phyloP scores from a whole-genome alignment of 352 stramenopile species.

The Globisporangium cederbergense region DNA sequence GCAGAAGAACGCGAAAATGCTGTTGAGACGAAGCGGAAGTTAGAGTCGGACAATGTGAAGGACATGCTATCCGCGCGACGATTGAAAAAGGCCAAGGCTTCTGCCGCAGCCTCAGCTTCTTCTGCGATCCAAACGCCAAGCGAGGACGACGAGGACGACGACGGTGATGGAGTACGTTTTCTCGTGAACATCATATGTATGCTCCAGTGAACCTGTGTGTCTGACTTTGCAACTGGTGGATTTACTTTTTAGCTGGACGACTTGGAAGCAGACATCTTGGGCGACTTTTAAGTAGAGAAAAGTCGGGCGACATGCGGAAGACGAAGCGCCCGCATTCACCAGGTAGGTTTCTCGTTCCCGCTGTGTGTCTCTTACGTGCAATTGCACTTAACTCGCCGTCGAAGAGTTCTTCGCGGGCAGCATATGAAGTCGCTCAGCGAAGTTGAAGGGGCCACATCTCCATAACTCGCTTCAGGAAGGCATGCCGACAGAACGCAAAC shows the following conservation, averaged over 20 bases:
- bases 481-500: neutral
- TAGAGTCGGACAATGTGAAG: constrained; percentile 45
- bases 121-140: constrained; percentile 7
- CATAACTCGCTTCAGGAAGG: neutral
- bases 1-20: constrained; percentile 68
- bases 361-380: no score
- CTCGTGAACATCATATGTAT: neutral
- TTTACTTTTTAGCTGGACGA: constrained; percentile 51
- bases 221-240: neutral
- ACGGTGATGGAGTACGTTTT: constrained; percentile 26
- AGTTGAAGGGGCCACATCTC: neutral
- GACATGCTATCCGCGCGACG: constrained; percentile 54
- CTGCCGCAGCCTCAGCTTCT: neutral
- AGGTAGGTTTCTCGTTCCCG: neutral
- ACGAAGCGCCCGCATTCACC: neutral
- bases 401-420: neutral
- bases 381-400: no score
- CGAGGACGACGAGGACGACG: constrained; percentile 28
- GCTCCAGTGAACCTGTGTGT: constrained; percentile 1
- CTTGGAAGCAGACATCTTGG: constrained; percentile 73
- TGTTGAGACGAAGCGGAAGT: constrained; percentile 54
- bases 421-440: neutral
- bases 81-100: constrained; percentile 24
- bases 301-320: neutral
- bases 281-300: constrained; percentile 40